phyloP scores from a whole-genome alignment of 1,139 yeast species.

The Saccharomycopsis hybrid region DNA sequence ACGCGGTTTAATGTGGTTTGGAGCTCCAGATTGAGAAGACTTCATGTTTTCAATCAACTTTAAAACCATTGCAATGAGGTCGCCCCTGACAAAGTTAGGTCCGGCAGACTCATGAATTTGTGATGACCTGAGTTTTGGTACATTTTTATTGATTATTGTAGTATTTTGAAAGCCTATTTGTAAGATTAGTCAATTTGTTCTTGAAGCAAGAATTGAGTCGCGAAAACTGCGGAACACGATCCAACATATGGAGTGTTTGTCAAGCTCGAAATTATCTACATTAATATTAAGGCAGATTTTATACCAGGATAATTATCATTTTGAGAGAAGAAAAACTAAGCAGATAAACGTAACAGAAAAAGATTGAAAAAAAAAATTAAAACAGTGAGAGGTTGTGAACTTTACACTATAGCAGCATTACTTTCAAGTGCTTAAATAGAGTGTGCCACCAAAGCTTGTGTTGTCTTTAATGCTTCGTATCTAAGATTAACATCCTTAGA shows the following conservation, averaged over 20 bases:
- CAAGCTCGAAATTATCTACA: no score
- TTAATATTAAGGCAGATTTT: no score
- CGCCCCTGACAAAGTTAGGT: constrained; percentile 40
- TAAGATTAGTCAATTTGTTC: no score
- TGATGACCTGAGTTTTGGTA: constrained; percentile 87
- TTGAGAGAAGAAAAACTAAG: no score
- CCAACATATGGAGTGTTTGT: no score
- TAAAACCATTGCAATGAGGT: constrained; percentile 96
- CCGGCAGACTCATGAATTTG: constrained; percentile 75
- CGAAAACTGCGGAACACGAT: no score
- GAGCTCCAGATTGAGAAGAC: constrained; percentile 17
- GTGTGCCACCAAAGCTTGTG: constrained; percentile 86
- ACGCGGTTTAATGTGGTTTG: constrained; percentile 19
- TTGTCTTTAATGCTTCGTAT: constrained; percentile 90
- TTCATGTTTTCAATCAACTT: constrained; percentile 38
- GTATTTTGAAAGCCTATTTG: neutral
- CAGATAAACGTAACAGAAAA: no score
- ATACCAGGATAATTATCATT: no score
- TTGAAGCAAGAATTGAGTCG: no score
- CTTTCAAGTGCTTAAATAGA: constrained; percentile 30
- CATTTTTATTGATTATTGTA: constrained; percentile 31
- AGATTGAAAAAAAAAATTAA: no score
- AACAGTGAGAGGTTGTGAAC: no score
- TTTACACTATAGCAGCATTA: no score
- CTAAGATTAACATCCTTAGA: constrained; percentile 82